phyloP scores from a whole-genome alignment of 2,329 filamentous ascomycete species.

The Talaromyces sp. region DNA sequence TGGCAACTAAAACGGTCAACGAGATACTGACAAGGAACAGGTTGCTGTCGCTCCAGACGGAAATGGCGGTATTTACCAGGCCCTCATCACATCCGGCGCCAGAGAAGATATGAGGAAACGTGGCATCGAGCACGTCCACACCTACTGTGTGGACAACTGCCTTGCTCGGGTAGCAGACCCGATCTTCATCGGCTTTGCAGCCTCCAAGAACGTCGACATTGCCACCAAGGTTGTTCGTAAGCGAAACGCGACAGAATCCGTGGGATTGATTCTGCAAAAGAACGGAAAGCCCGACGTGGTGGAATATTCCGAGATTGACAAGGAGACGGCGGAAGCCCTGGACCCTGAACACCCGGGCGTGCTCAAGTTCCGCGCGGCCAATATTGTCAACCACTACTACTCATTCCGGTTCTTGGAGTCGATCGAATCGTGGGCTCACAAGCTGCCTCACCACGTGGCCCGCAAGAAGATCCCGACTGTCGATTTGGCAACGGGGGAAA shows the following conservation, averaged over 20 bases:
- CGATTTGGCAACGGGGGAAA: constrained; percentile 69
- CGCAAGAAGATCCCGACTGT: constrained; percentile 96
- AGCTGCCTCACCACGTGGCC: constrained; percentile 90
- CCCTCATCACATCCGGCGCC: constrained; percentile 72
- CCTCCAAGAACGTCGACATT: constrained; percentile 83
- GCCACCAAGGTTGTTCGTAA: constrained; percentile 99
- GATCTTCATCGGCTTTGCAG: constrained; percentile 88
- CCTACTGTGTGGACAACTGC: constrained; percentile 98
- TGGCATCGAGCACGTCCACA: constrained; percentile 90
- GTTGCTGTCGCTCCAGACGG: constrained; percentile 94
- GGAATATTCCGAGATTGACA: constrained; percentile 96
- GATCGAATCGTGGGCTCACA: constrained; percentile 79
- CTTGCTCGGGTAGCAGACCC: constrained; percentile 98
- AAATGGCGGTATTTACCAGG: constrained; percentile 95
- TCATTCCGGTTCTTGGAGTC: constrained; percentile 86
- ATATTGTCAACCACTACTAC: constrained; percentile 99
- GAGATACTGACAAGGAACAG: constrained; percentile 26
- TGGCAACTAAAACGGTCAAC: neutral
- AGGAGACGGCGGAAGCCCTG: constrained; percentile 79
- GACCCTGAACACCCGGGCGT: constrained; percentile 75
- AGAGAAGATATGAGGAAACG: constrained; percentile 83
- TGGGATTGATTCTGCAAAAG: constrained; percentile 89
- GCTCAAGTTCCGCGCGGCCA: constrained; percentile 93
- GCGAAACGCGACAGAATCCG: constrained; percentile 91
- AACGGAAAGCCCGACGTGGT: constrained; percentile 96